Evolutionary conservation across 129 eudicot genomes (phyloP).

Genomic region (Oenanthe sinensis): DNA sequence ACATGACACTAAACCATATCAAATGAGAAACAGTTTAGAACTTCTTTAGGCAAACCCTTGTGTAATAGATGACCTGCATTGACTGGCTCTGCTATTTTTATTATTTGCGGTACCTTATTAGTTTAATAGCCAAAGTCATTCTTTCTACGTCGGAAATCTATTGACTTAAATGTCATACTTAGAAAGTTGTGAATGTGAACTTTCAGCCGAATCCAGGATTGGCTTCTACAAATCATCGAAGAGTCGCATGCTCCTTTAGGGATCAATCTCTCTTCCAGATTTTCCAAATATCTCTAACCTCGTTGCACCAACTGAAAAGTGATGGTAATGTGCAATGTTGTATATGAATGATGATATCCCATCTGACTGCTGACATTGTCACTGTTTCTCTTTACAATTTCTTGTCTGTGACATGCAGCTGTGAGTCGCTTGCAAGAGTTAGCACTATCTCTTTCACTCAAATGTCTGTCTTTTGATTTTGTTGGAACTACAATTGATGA

Average conservation of each 20-base stretch:
- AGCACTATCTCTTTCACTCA: conserved; percentile 83
- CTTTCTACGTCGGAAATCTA: not conserved
- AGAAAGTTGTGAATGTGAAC: conserved; percentile 9
- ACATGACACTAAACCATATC: not conserved
- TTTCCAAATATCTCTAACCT: conserved; percentile 85
- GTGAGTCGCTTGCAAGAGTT: conserved; percentile 76
- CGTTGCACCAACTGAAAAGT: conserved; percentile 71
- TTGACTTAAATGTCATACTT: not conserved
- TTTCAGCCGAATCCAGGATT: conserved; percentile 86
- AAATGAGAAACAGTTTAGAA: no score
- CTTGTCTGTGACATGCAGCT: conserved; percentile 39
- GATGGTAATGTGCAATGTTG: conserved; percentile 51
- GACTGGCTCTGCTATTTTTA: not conserved
- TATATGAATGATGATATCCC: not conserved
- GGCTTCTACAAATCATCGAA: conserved; percentile 92
- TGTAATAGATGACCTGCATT: not conserved
- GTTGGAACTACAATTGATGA: conserved; percentile 96
- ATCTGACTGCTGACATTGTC: not conserved
- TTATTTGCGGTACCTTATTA: not conserved
- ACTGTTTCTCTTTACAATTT: not conserved
- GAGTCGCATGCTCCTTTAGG: conserved; percentile 82
- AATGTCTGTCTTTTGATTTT: conserved; percentile 91
- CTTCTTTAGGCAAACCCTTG: not conserved
- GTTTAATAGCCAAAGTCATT: not conserved
- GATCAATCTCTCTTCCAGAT: conserved; percentile 80